Conservation (phyloP, 2,329 filamentous ascomycete genomes). For the Paracorniculantispora psalliotae region DNA sequence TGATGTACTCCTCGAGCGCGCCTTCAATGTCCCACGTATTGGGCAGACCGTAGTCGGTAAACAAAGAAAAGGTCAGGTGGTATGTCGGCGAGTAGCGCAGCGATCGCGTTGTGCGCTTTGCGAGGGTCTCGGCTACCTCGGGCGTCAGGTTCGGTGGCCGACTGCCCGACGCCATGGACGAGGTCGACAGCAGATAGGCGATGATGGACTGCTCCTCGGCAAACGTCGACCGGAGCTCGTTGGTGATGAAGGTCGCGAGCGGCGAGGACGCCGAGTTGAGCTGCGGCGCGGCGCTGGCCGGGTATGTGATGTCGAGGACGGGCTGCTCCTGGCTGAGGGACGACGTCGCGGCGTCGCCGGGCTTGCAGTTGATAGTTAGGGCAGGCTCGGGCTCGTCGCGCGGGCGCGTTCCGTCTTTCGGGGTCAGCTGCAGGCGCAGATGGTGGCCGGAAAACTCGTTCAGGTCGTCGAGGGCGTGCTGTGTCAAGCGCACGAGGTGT, state of each 20-base stretch:
- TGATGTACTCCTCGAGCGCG: constrained; percentile 75
- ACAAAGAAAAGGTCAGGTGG: constrained; percentile 92
- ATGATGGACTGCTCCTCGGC: constrained; percentile 85
- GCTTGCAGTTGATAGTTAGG: constrained; percentile 65
- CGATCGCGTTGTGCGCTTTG: constrained; percentile 72
- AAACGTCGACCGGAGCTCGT: constrained; percentile 72
- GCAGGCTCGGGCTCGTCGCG: constrained; percentile 48
- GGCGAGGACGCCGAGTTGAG: constrained; percentile 65
- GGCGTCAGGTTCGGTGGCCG: constrained; percentile 43
- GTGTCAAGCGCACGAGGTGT: constrained; percentile 71
- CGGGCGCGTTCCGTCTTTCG: constrained; percentile 27
- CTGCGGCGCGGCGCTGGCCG: constrained; percentile 61
- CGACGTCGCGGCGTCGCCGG: constrained; percentile 56
- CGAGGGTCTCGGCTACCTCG: constrained; percentile 51
- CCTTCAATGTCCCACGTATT: constrained; percentile 88
- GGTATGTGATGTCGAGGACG: constrained; percentile 72
- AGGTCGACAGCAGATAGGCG: constrained; percentile 63
- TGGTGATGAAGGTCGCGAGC: constrained; percentile 72
- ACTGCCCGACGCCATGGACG: constrained; percentile 45
- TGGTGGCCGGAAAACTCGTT: constrained; percentile 85
- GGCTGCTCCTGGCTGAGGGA: constrained; percentile 65
- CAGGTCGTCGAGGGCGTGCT: constrained; percentile 79
- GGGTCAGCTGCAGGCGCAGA: constrained; percentile 48
- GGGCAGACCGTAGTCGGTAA: constrained; percentile 71
- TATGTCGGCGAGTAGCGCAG: constrained; percentile 92